Evolutionary conservation across 768 basidiomycete species (phyloP), one percentile per base, ranked within the genome.

Genomic region (Dendrothele bispora): DNA sequence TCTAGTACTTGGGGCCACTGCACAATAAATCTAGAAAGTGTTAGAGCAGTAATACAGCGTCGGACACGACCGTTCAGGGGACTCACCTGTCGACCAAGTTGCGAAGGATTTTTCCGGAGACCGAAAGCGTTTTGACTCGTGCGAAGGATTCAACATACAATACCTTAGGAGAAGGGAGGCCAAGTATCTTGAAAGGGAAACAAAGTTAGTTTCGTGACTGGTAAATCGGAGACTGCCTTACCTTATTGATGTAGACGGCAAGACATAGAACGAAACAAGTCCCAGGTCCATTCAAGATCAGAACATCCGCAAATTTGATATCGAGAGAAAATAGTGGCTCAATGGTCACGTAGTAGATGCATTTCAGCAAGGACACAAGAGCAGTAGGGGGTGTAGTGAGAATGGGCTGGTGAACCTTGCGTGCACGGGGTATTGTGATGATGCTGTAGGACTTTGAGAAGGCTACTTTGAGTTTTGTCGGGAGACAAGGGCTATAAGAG

Each of bases 101-200:
- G 39, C 81, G 78, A 22, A 98, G 73, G 28, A 98, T 70, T 57
- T 78, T 91, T 21, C 87, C 95, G 21, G 92, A 93, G 18, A 95
- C 72, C 12, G 91, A 95, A 21, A 98, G 74, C 1, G 78, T 75
- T 17, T 69, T 73, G 2, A 95, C 92, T 5, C 95, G 85, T 7
- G 95, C 94, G 64, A 95, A 97, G 0, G 92, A 93, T 65, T 98
- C 97, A 32, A 98, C 75, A 62, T 97, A 99, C 43, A 99, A 79
- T 24, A 91, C 64, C 32, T 68, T 72, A 5, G 95, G 88, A 1
- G 84, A 78, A 18, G 74, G 71, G 28, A 94, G 64, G 22, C 87
- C 87, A 32, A 95, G 58, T 51, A 98, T 71, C 94, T 97, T 63
- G 14, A 40, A 25, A 47, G 43, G 38, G 26, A 18, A 48, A 39